Evolutionary conservation across 2,329 filamentous ascomycete genomes (phyloP), one percentile per base, ranked within the genome.

Genomic region (Cladorrhinum sp.): DNA sequence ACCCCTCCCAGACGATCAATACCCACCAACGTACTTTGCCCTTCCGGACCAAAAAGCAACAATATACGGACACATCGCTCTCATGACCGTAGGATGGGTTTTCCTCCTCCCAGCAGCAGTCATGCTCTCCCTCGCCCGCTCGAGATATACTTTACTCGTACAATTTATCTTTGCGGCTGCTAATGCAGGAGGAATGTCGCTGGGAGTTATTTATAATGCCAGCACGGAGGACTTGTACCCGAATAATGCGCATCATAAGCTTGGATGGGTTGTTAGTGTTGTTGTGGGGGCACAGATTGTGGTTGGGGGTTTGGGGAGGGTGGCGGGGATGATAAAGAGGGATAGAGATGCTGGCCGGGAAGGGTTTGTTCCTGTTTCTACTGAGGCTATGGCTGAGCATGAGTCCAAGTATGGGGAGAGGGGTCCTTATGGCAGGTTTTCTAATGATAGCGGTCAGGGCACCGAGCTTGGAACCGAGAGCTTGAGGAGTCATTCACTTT

Each of bases 171-270:
- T 94, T 72, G 73, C 90, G 49, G 75, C 80, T 1, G 72, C 81
- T 36, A 91, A 92, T 71, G 81, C 79, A 2, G 67, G 88, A 1
- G 90, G 88, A 18, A 67, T 93, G 23, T 70, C 91, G 14, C 72
- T 90, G 24, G 86, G 84, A 7, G 81, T 84, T 55, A 77, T 91
- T 33, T 96, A 96, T 79, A 92, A 95, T 72, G 81, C 83, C 42
- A 86, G 84, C 65, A 96, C 92, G 0, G 92, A 92, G 1, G 91
- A 96, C 71, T 78, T 97, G 21, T 97, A 96, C 72, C 86, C 87
- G 30, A 88, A 90, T 71, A 96, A 96, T 71, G 85, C 89, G n/a
- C 93, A 97, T 73, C 87, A 92, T 77, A 92, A 90, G 73, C 82
- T 94, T 49, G 92, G 92, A 58, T 98, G 94, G 94, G 80, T 91